A percentile compares a stretch with the other conserved stretches of the same genome.
phyloP scores from a whole-genome alignment of 148 eudicot genomes.

The Simmondsia chinensis region DNA sequence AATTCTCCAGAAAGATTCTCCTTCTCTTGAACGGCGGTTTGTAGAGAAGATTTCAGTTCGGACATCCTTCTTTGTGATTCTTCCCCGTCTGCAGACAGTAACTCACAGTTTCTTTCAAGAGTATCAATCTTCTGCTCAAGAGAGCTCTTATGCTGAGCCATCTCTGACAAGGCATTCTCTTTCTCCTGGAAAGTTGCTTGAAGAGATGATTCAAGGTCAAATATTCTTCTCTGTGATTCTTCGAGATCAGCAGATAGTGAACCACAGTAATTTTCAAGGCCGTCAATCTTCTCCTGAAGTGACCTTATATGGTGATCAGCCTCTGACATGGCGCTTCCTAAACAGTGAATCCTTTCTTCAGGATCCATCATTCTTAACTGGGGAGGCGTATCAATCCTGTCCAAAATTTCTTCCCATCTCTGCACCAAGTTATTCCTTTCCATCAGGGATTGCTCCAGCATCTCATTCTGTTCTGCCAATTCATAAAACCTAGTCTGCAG shows the following conservation, averaged over 20 bases:
- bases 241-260: conserved; percentile 54
- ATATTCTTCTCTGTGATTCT: conserved; percentile 41
- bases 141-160: conserved; percentile 38
- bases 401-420: conserved; percentile 90
- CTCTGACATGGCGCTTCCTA: conserved; percentile 74
- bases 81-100: conserved; percentile 55
- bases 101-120: conserved; percentile 39
- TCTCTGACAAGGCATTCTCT: conserved; percentile 36
- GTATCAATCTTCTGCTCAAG: conserved; percentile 63
- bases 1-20: conserved; percentile 40
- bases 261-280: conserved; percentile 42
- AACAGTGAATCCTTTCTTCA: conserved; percentile 90
- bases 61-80: conserved; percentile 45
- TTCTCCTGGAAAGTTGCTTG: conserved; percentile 45
- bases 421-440: conserved; percentile 86
- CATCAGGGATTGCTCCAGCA: conserved; percentile 93
- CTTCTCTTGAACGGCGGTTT: conserved; percentile 16
- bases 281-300: conserved; percentile 77
- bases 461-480: conserved; percentile 95
- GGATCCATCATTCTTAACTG: conserved; percentile 87
- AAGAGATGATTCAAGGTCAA: conserved; percentile 45
- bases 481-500: conserved; percentile 75
- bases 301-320: conserved; percentile 59
- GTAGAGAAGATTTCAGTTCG: conserved; percentile 51
- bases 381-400: conserved; percentile 61